A percentile compares a stretch with the other conserved stretches of the same genome.
Conservation (phyloP, 768 basidiomycete species). For the Suillus subluteus region DNA sequence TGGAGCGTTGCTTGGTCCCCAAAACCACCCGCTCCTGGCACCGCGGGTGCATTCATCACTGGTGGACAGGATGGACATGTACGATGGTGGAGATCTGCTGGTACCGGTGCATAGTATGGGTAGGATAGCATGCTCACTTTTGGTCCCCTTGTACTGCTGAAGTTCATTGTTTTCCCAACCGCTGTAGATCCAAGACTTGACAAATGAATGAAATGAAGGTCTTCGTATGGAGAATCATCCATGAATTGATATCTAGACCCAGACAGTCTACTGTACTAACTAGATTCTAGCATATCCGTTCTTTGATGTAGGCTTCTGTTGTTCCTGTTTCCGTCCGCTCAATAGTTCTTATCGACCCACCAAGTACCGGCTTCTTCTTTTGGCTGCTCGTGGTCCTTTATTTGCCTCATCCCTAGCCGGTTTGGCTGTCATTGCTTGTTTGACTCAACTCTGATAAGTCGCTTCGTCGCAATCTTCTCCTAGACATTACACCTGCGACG, state of each 20-base stretch:
- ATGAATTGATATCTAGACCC: not conserved
- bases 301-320: not conserved
- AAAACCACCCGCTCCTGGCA: slow-evolving; percentile 53
- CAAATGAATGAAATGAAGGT: slow-evolving; percentile 5
- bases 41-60: slow-evolving; percentile 66
- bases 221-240: not conserved
- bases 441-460: not conserved
- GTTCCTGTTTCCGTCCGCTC: not conserved
- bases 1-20: slow-evolving; percentile 87
- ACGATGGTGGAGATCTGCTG: slow-evolving; percentile 80
- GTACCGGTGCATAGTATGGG: slow-evolving; percentile 36
- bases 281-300: not conserved
- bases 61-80: slow-evolving; percentile 78
- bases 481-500: not conserved
- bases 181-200: slow-evolving; percentile 6
- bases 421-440: not conserved
- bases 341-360: not conserved
- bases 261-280: not conserved
- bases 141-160: not conserved
- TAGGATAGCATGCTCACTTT: slow-evolving; percentile 1
- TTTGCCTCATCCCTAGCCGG: not conserved
- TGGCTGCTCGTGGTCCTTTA: not conserved
- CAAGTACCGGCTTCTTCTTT: not conserved
- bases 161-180: not conserved
- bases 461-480: not conserved